Evolutionary conservation across 2,329 filamentous ascomycete genomes (phyloP), one percentile per base, ranked within the genome.

Genomic region (Chalara sp.): DNA sequence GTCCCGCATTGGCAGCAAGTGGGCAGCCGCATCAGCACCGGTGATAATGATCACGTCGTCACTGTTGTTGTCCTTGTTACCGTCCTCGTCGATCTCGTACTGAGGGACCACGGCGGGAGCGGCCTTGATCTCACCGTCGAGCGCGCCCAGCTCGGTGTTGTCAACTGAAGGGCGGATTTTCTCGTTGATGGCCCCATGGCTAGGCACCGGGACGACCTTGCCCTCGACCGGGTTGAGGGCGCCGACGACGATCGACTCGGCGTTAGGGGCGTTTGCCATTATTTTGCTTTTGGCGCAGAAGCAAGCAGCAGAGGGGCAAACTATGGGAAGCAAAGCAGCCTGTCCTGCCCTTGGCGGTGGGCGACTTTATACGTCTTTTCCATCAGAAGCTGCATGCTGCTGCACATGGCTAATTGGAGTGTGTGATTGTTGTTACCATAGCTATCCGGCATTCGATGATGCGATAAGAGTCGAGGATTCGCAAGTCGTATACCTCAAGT

Each of bases 1-100:
- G 56, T 81, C 78, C 5, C 78, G 69, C 48, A 79, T 53, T 0
- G 78, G 68, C 3, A 81, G 61, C 28, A 81, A 59, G 48, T 79
- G 68, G 1, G 54, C 50, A 5, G 77, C 68, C 0, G 75, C 78
- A 59, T 80, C 78, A 6, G 69, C 63, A 47, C 76, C 78, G 0
- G 74, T 78, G 53, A 75, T 50, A 49, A 81, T 79, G 56, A 79
- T 71, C 11, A 58, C 65, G 29, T 75, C 65, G 29, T 72, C 68
- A 50, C 61, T 64, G 32, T 47, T 58, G 30, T 55, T 53, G 46
- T 70, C 67, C 32, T 64, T 66, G 0, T 67, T 65, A 1, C 64
- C 51, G 30, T 60, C 59, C 7, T 54, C 58, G 8, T 45, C 50
- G 11, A 60, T 58, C 30, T 44, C 42, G 29, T 12, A 28, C 6